Evolutionary conservation across 2,329 filamentous ascomycete species (phyloP).

Genomic region (Arthrobotrys sphaeroides): DNA sequence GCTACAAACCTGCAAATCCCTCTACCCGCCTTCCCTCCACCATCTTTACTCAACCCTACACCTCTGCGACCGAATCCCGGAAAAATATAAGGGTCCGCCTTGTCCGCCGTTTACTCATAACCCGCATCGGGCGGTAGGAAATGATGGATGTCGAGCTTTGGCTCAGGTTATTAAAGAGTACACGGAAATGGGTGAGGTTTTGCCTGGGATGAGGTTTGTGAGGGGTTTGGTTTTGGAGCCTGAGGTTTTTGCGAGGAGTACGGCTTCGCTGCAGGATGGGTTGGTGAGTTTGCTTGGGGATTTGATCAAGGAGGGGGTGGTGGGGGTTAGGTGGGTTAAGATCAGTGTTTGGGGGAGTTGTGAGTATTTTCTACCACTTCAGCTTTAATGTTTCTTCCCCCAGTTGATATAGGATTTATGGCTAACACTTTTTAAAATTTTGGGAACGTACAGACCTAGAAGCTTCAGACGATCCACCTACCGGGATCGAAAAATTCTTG

Average conservation of each 20-base stretch:
- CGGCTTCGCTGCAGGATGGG: constrained; percentile 30
- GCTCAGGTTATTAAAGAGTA: constrained; percentile 17
- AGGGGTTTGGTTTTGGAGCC: constrained; percentile 34
- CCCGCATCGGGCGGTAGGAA: constrained; percentile 20
- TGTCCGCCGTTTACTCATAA: constrained; percentile 40
- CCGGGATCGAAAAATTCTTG: constrained; percentile 23
- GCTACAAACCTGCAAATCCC: constrained; percentile 37
- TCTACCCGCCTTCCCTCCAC: constrained; percentile 29
- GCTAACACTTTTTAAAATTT: background rate
- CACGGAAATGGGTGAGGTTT: background rate
- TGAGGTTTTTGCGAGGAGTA: constrained; percentile 38
- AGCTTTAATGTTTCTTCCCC: background rate
- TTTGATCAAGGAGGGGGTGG: constrained; percentile 15
- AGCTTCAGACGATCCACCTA: constrained; percentile 22
- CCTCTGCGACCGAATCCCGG: constrained; percentile 41
- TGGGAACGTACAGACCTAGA: constrained; percentile 24
- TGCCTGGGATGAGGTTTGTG: constrained; percentile 33
- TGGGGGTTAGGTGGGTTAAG: constrained; percentile 35
- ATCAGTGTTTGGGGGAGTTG: constrained; percentile 47
- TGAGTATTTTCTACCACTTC: constrained; percentile 8
- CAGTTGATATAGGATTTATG: background rate
- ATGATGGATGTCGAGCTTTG: constrained; percentile 29
- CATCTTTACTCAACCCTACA: constrained; percentile 39
- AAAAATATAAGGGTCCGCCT: constrained; percentile 30
- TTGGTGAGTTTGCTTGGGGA: constrained; percentile 32